Base-by-base conservation (phyloP, 352 stramenopile genomes). In the Peronospora tabacina region DNA sequence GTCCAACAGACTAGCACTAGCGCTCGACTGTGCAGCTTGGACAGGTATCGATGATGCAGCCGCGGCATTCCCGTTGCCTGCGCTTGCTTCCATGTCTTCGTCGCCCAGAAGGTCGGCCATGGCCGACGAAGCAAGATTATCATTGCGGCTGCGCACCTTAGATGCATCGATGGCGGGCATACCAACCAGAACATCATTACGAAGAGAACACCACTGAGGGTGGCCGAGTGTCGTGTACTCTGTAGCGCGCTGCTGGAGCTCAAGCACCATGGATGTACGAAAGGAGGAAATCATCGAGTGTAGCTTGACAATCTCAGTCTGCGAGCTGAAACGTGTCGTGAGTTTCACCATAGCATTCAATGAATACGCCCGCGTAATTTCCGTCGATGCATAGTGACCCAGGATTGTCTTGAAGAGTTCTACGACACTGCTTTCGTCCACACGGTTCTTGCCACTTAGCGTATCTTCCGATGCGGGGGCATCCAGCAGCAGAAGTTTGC, bases 191-290 rank as follows among this genome's bases (percentile, higher is more conserved):
- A 97, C 85, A 52, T 97, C 91, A 24, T 71, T 67, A 20, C 82
- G 82, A 30, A 90, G 71, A 52, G 70, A 64, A 11, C 66, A 52
- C 84, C 79, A 93, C 24, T 80, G 66, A 6, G 71, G 72, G 36
- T 90, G 65, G 17, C 97, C 74, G 17, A 98, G 69, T 7, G 81
- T 87, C 40, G 77, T 76, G 69, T 98, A 99, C 69, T 99, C 96
- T 37, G 85, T 97, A 10, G 94, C 87, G 26, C 96, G 86, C 39
- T 98, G 84, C 74, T 99, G 96, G n/a, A 98, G 73, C 60, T 99
- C 96, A 6, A 98, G 67, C 20, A 91, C 72, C 53, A 97, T 85
- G 13, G 88, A 97, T 17, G 72, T 78, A 61, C 95, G 86, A 59
- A 97, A 94, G 35, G 90, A 85, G 29, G 73, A 78, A 15, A 98